Percentiles rank a stretch among this genome's conserved stretches.
Conservation (phyloP, 2,329 filamentous ascomycete genomes). For the Periconia sp. region DNA sequence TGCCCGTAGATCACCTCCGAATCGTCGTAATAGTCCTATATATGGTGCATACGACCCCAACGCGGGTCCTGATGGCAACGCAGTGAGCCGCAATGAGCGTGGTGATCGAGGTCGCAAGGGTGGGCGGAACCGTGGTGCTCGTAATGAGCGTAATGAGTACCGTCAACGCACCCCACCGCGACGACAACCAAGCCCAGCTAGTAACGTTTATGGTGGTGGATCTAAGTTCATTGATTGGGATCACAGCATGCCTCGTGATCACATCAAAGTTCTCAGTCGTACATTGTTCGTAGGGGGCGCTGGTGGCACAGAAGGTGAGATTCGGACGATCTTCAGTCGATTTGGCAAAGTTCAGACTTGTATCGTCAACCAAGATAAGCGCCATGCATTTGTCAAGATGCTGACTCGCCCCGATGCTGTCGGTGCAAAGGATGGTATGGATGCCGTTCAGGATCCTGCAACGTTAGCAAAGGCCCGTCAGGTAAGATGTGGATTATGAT, state of each 20-base stretch:
- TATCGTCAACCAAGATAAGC: slow-evolving; percentile 97
- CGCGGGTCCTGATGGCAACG: slow-evolving; percentile 59
- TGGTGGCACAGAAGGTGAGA: slow-evolving; percentile 73
- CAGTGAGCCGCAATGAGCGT: slow-evolving; percentile 60
- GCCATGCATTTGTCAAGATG: slow-evolving; percentile 99
- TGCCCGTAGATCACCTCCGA: slow-evolving; percentile 63
- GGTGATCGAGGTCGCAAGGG: slow-evolving; percentile 63
- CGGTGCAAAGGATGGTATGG: slow-evolving; percentile 84
- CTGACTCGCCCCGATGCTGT: slow-evolving; percentile 85
- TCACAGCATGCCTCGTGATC: slow-evolving; percentile 71
- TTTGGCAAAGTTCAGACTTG: slow-evolving; percentile 94
- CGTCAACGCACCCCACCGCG: slow-evolving; percentile 86
- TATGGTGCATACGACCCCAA: slow-evolving; percentile 77
- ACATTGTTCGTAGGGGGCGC: slow-evolving; percentile 97
- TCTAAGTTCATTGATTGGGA: slow-evolving; percentile 85
- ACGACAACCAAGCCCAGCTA: slow-evolving; percentile 62
- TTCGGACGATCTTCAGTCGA: slow-evolving; percentile 78
- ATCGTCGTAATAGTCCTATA: slow-evolving; percentile 70
- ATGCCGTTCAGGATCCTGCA: slow-evolving; percentile 74
- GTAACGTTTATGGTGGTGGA: slow-evolving; percentile 27
- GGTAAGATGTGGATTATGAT: slow-evolving; percentile 28
- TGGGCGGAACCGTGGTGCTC: slow-evolving; percentile 50
- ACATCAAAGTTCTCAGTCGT: slow-evolving; percentile 85
- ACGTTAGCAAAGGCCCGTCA: slow-evolving; percentile 67
- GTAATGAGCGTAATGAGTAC: slow-evolving; percentile 66